phyloP scores from a whole-genome alignment of 2,329 filamentous ascomycete genomes.

The Didymellaceae sp. region DNA sequence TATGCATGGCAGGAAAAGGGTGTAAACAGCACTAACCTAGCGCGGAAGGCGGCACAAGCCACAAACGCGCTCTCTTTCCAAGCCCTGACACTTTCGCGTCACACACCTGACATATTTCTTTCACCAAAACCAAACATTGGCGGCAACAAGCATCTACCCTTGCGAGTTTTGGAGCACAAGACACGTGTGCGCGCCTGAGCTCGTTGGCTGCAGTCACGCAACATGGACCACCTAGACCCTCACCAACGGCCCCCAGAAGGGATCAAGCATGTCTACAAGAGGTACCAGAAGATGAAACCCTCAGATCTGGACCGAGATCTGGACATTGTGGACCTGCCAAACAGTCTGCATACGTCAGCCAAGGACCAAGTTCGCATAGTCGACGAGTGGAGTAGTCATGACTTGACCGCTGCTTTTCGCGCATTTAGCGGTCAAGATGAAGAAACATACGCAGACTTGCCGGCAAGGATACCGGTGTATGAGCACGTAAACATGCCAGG shows the following conservation, averaged over 20 bases:
- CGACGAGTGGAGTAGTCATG: constrained; percentile 22
- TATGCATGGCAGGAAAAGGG: constrained; percentile 28
- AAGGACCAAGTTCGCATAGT: constrained; percentile 33
- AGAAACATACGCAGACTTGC: constrained; percentile 7
- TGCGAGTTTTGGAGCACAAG: neutral
- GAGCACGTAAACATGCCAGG: constrained; percentile 73
- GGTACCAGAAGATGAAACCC: constrained; percentile 66
- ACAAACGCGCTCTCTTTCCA: constrained; percentile 27
- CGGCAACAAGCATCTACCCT: neutral
- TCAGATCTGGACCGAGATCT: constrained; percentile 58
- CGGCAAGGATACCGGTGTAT: constrained; percentile 54
- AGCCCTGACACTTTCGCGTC: constrained; percentile 18
- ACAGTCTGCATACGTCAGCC: constrained; percentile 35
- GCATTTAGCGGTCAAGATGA: constrained; percentile 28
- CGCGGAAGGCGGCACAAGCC: constrained; percentile 29
- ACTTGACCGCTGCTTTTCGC: constrained; percentile 32
- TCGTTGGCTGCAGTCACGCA: neutral
- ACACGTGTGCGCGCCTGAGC: neutral
- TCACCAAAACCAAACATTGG: neutral
- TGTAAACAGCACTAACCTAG: constrained; percentile 32
- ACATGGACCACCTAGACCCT: constrained; percentile 65
- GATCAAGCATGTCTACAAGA: constrained; percentile 77
- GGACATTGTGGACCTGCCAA: constrained; percentile 51
- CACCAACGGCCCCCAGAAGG: constrained; percentile 76
- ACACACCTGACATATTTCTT: neutral